These are phyloP conservation scores for Trichophyton verrucosum DNA, from an alignment of 2,329 filamentous ascomycete species.

Conservation along the genomic window DNA sequence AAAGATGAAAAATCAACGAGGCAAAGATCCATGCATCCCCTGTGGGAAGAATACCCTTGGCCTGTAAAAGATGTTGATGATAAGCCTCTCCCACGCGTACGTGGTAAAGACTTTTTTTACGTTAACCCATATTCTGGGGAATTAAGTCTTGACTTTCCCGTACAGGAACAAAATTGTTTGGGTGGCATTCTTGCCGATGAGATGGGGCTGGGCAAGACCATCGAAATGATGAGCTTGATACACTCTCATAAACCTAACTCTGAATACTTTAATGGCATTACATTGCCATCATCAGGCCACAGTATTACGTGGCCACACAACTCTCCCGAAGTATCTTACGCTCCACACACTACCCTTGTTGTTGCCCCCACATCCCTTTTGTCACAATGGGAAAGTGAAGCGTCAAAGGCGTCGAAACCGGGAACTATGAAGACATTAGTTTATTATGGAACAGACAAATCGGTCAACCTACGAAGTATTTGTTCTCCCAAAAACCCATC, in stretches of 20 bases:
- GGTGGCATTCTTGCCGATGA: slow-evolving; percentile 89
- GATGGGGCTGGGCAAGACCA: slow-evolving; percentile 97
- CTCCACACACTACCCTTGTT: slow-evolving; percentile 82
- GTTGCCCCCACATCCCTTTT: slow-evolving; percentile 94
- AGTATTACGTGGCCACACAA: slow-evolving; percentile 14
- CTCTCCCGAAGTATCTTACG: slow-evolving; percentile 49
- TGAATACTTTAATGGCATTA: slow-evolving; percentile 14
- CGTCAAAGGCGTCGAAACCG: slow-evolving; percentile 73
- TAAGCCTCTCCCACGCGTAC: slow-evolving; percentile 53
- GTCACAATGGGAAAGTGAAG: slow-evolving; percentile 95
- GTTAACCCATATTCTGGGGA: slow-evolving; percentile 96
- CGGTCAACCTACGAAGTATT: slow-evolving; percentile 60
- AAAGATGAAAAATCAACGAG: slow-evolving; percentile 59
- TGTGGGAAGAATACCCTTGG: slow-evolving; percentile 96
- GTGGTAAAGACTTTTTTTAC: slow-evolving; percentile 65
- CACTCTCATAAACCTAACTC: slow-evolving; percentile 63
- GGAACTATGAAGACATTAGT: slow-evolving; percentile 74
- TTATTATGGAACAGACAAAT: slow-evolving; percentile 86
- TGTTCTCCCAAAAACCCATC: slow-evolving; percentile 63
- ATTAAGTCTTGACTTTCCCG: slow-evolving; percentile 78
- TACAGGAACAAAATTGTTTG: slow-evolving; percentile 86
- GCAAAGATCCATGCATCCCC: slow-evolving; percentile 79
- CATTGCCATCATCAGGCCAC: slow-evolving; percentile 6
- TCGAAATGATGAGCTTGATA: slow-evolving; percentile 91
- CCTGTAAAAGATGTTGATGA: slow-evolving; percentile 79